Conservation (phyloP, 2,329 filamentous ascomycete species). For the Ascomycota sp. region DNA sequence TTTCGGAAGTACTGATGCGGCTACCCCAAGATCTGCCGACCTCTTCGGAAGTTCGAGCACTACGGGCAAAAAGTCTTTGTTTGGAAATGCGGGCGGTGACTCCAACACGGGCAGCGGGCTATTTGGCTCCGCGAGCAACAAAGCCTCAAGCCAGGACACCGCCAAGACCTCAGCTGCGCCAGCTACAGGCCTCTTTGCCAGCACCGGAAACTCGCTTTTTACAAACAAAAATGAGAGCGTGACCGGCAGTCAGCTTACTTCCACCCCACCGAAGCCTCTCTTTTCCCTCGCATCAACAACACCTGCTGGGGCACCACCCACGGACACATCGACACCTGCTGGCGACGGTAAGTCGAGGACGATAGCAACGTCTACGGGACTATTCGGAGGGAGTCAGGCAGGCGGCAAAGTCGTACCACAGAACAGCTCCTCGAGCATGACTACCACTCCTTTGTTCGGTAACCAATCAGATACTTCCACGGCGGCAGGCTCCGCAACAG, state of each 20-base stretch:
- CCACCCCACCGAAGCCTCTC: conserved; percentile 23
- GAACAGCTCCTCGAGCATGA: too few relatives aligned
- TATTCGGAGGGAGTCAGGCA: conserved; percentile 10
- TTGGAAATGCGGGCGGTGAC: conserved; percentile 4
- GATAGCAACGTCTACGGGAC: conserved; percentile 5
- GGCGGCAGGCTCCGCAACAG: conserved; percentile 10
- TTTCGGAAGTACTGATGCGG: too few relatives aligned
- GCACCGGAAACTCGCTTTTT: conserved; percentile 9
- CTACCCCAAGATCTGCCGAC: too few relatives aligned
- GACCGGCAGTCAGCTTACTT: conserved; percentile 2
- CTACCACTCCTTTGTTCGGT: conserved; percentile 23
- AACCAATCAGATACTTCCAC: too few relatives aligned
- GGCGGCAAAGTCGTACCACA: too few relatives aligned
- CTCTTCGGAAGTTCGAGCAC: conserved; percentile 4
- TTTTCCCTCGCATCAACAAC: conserved; percentile 26
- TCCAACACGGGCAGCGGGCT: conserved; percentile 2
- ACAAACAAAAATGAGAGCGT: conserved; percentile 6
- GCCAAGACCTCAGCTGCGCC: conserved; percentile 9
- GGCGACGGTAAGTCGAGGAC: conserved; percentile 4
- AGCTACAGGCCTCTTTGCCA: conserved; percentile 11
- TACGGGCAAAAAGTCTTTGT: conserved; percentile 7
- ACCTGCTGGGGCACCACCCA: conserved; percentile 28
- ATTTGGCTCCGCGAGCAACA: conserved; percentile 3
- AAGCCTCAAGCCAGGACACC: conserved; percentile 5
- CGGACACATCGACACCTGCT: conserved; percentile 12